Base-by-base conservation (phyloP, 345 rosid species). In the Citrus reticulata region DNA sequence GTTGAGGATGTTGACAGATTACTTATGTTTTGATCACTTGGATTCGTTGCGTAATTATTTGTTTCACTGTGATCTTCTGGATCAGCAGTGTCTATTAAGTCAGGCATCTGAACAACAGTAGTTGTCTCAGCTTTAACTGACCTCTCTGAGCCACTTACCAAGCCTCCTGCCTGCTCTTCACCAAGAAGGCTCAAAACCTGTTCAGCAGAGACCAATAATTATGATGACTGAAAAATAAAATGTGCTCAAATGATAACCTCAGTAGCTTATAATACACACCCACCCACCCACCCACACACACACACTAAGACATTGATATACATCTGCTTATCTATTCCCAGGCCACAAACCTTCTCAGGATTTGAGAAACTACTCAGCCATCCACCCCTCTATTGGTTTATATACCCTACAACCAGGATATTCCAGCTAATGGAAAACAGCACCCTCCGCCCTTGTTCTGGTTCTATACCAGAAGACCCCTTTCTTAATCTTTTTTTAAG, bases 131-230 rank as follows among this genome's bases (percentile, higher is more conserved):
- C 86, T 84, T 90, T 91, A 79, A 81, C 73, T 66, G 87, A 70
- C 79, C 75, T 89, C 69, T 76, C 87, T 78, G 92, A 84, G 84
- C 83, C 83, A 77, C 83, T 79, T 64, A 78, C 83, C 34, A 74
- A 59, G 58, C 83, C 83, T 74, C 83, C 87, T 68, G 78, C 75
- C 58, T 69, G 89, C 77, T 87, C 90, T 68, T 90, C 94, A 78
- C 79, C 86, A 83, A 96, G 86, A 82, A 96, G 94, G 85, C 87
- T 87, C 78, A 96, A 78, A 34, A 94, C 95, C 99, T 96, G 89
- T 82, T 67, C 54, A 81, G 24, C 64, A 69, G 78, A 69, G 60
- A 65, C 77, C 49, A 72, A 29, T 7, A 51, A 29, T 30, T 59
- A 62, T 16, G 63, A 73, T 57, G 72, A 71, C 35, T 5, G 59